Conservation (phyloP, 73 alveolate genomes). For the Symbiodinium pilosum region DNA sequence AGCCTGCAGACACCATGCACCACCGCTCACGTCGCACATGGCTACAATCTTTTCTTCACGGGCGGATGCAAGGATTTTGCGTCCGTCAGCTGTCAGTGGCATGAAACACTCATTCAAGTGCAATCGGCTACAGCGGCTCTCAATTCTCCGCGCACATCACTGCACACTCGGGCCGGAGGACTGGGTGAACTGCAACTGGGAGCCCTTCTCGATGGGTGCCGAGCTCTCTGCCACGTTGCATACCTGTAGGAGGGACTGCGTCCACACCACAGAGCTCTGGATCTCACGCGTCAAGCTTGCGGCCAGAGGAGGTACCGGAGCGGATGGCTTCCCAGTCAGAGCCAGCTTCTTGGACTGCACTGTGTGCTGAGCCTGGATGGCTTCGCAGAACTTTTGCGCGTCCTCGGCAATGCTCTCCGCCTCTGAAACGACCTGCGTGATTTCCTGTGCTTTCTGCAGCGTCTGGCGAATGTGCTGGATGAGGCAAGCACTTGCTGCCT, state of each 20-base stretch:
- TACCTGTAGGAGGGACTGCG: constrained; percentile 74
- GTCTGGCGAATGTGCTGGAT: constrained; percentile 93
- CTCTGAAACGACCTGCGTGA: constrained; percentile 92
- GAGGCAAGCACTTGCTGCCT: constrained; percentile 92
- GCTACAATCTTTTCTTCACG: background rate
- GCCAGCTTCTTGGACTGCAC: constrained; percentile 94
- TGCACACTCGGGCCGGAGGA: constrained; percentile 61
- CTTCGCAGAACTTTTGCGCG: constrained; percentile 91
- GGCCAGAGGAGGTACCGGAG: constrained; percentile 80
- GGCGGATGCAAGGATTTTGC: constrained; percentile 21
- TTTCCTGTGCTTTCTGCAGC: constrained; percentile 93
- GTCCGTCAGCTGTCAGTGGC: background rate
- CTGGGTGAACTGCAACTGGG: constrained; percentile 69
- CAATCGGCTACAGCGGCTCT: constrained; percentile 3
- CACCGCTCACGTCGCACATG: too few relatives aligned
- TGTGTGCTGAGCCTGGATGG: constrained; percentile 85
- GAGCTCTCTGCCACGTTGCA: constrained; percentile 86
- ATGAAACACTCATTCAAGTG: background rate
- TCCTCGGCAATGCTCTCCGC: constrained; percentile 93
- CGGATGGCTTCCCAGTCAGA: constrained; percentile 86
- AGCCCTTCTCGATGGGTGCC: constrained; percentile 67
- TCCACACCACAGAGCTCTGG: constrained; percentile 80
- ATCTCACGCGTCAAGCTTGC: constrained; percentile 93
- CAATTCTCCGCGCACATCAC: constrained; percentile 3
- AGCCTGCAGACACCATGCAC: too few relatives aligned